phyloP scores from a whole-genome alignment of 2,329 filamentous ascomycete species.

The Curvularia sp. region DNA sequence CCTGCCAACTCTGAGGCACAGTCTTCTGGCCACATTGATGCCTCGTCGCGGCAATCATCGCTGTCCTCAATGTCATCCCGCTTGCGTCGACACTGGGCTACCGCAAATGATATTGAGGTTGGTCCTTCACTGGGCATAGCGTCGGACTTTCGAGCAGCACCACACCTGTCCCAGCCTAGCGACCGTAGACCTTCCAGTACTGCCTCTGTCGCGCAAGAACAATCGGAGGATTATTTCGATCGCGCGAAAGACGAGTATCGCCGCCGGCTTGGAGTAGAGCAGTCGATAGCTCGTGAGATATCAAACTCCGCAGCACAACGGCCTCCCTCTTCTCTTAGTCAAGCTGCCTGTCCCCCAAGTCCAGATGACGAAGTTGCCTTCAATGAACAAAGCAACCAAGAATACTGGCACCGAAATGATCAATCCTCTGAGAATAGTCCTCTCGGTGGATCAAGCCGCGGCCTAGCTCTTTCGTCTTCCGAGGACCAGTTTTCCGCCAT shows the following conservation, averaged over 20 bases:
- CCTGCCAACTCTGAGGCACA: constrained; percentile 55
- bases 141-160: constrained; percentile 14
- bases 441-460: constrained; percentile 38
- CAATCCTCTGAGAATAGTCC: constrained; percentile 54
- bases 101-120: constrained; percentile 35
- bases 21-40: constrained; percentile 31
- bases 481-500: constrained; percentile 58
- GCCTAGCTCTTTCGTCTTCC: constrained; percentile 56
- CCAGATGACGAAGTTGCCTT: constrained; percentile 54
- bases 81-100: constrained; percentile 33
- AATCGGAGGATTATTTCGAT: constrained; percentile 43
- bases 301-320: constrained; percentile 33
- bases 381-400: constrained; percentile 38
- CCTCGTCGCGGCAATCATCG: constrained; percentile 50
- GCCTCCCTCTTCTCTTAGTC: constrained; percentile 40
- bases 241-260: constrained; percentile 51
- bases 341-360: constrained; percentile 55
- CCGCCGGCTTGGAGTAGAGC: constrained; percentile 46
- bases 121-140: constrained; percentile 31
- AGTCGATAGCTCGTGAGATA: constrained; percentile 38
- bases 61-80: constrained; percentile 50
- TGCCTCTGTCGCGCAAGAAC: constrained; percentile 28
- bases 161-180: constrained; percentile 4
- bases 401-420: constrained; percentile 41
- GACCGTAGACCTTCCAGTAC: constrained; percentile 16